Evolutionary conservation across 306 rosid genomes (phyloP).

Genomic region (Quercus rubra): DNA sequence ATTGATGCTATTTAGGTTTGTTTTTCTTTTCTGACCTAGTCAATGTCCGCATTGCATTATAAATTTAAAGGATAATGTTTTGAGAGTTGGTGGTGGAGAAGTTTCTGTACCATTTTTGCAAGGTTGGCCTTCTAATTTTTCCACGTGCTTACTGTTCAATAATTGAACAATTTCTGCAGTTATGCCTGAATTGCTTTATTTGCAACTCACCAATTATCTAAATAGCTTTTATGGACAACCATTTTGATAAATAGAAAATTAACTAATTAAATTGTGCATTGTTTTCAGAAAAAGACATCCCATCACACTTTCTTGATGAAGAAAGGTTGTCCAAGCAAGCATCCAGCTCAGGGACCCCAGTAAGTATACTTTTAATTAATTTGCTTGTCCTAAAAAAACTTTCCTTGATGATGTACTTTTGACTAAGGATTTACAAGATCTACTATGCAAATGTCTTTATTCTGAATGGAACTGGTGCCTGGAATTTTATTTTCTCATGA

Average conservation of each 20-base stretch:
- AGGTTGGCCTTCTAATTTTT: conserved; percentile 45
- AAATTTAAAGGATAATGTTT: conserved; percentile 77
- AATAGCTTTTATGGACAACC: conserved; percentile 16
- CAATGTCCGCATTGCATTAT: conserved; percentile 65
- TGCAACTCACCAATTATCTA: neutral
- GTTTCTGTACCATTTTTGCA: conserved; percentile 91
- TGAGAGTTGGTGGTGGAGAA: conserved; percentile 97
- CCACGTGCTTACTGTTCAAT: neutral
- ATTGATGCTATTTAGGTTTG: conserved; percentile 1
- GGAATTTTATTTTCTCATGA: neutral
- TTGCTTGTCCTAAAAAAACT: neutral
- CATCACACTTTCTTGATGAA: conserved; percentile 63
- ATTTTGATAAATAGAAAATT: neutral
- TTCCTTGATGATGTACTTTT: neutral
- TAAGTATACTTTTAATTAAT: conserved; percentile 31
- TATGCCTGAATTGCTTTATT: conserved; percentile 11
- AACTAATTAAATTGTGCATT: neutral
- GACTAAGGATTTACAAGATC: neutral
- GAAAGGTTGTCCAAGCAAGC: conserved; percentile 57
- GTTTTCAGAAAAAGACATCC: conserved; percentile 82
- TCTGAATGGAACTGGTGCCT: neutral
- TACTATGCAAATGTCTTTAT: neutral
- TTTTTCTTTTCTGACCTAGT: conserved; percentile 20
- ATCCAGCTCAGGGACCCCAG: conserved; percentile 67
- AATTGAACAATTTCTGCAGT: neutral